A percentile compares a stretch with the other conserved stretches of the same genome.
These are phyloP conservation scores for Sphaceloma murrayae DNA, from an alignment of 2,329 filamentous ascomycete species.

Conservation along the genomic window DNA sequence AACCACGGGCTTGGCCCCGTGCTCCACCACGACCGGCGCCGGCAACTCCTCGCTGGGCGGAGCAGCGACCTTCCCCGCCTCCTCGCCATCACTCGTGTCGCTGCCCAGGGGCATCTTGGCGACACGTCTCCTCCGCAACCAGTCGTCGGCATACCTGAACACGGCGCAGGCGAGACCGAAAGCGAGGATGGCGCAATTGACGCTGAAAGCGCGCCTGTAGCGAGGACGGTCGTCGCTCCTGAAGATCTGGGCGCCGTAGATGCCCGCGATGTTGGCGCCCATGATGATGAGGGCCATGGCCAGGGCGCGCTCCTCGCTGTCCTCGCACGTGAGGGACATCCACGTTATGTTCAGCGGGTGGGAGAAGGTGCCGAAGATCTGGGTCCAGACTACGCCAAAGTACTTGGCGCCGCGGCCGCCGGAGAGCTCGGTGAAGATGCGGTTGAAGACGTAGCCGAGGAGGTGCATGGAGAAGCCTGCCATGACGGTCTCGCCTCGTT, in stretches of 20 bases:
- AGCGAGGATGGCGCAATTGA: conserved; percentile 38
- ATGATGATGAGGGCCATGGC: conserved; percentile 54
- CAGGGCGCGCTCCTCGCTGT: conserved; percentile 49
- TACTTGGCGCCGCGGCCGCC: conserved; percentile 37
- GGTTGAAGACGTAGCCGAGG: conserved; percentile 47
- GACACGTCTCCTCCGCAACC: not conserved
- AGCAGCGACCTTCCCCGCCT: not conserved
- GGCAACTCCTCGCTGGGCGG: conserved; percentile 1
- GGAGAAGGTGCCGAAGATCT: conserved; percentile 46
- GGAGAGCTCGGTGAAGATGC: conserved; percentile 41
- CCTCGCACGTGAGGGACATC: conserved; percentile 48
- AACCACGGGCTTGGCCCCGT: not conserved
- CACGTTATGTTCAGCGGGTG: conserved; percentile 52
- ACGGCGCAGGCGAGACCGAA: conserved; percentile 37
- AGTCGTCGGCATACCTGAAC: conserved; percentile 38
- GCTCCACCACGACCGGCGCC: not conserved
- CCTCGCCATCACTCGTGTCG: conserved; percentile 7
- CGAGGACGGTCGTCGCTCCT: conserved; percentile 42
- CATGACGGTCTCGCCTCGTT: conserved; percentile 46
- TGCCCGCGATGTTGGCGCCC: conserved; percentile 52
- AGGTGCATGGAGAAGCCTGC: conserved; percentile 40
- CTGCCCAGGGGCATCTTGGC: not conserved
- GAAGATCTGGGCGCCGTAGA: conserved; percentile 54
- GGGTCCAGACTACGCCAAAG: conserved; percentile 49
- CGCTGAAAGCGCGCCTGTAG: conserved; percentile 44